These are phyloP conservation scores for Backusella sp. DNA, from an alignment of 192 early-diverging fungal genomes.

Conservation along the genomic window DNA sequence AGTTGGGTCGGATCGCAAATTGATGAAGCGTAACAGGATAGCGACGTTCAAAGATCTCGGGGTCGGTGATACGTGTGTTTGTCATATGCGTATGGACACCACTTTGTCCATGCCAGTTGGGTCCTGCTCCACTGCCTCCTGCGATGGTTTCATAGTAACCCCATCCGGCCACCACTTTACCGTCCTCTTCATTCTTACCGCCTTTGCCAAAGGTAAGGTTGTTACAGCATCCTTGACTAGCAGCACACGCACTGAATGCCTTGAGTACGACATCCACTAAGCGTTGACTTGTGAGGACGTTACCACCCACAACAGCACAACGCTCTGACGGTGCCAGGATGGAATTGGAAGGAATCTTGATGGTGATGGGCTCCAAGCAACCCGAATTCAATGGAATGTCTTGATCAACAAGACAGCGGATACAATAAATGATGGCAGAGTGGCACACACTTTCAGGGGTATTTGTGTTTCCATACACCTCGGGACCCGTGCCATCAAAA, in stretches of 20 bases:
- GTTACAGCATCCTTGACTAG: constrained; percentile 93
- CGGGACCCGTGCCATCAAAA: constrained; percentile 86
- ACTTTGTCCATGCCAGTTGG: constrained; percentile 84
- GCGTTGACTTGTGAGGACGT: constrained; percentile 93
- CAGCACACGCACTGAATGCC: constrained; percentile 87
- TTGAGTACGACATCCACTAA: constrained; percentile 90
- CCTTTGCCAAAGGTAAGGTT: constrained; percentile 93
- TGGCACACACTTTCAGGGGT: constrained; percentile 65
- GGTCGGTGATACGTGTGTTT: constrained; percentile 97
- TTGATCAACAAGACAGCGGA: constrained; percentile 84
- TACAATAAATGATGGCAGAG: constrained; percentile 96
- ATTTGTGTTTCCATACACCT: constrained; percentile 90
- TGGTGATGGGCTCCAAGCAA: constrained; percentile 79
- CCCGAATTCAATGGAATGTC: constrained; percentile 98
- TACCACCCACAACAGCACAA: constrained; percentile 96
- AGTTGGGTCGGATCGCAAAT: constrained; percentile 73
- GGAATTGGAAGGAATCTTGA: constrained; percentile 79
- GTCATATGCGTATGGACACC: constrained; percentile 80
- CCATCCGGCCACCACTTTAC: constrained; percentile 68
- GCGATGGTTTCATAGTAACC: constrained; percentile 98
- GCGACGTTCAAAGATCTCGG: constrained; percentile 89
- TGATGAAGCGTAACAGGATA: constrained; percentile 88
- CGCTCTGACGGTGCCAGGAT: constrained; percentile 77
- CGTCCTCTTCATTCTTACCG: constrained; percentile 50
- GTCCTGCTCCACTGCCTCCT: constrained; percentile 81